phyloP scores from a whole-genome alignment of 1,139 yeast genomes.

The Taiozyma sp. region DNA sequence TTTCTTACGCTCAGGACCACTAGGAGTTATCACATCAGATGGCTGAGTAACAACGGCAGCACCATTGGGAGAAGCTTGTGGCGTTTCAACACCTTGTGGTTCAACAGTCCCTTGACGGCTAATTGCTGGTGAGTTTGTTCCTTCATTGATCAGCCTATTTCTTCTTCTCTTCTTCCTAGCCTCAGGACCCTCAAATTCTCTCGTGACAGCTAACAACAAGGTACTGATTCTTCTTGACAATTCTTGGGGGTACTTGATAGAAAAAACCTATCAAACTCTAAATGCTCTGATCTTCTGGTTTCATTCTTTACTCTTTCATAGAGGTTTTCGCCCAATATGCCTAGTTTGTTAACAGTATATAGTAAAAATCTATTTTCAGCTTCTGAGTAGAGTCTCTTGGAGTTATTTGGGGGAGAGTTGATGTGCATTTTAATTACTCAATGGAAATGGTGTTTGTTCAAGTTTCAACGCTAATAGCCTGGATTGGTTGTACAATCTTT shows the following conservation, averaged over 20 bases:
- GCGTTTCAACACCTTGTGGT: neutral
- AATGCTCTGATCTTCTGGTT: constrained; percentile 65
- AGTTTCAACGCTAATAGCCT: constrained; percentile 62
- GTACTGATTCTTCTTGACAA: constrained; percentile 80
- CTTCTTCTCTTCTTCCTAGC: constrained; percentile 38
- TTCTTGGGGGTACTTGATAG: constrained; percentile 84
- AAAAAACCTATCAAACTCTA: constrained; percentile 88
- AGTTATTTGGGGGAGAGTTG: constrained; percentile 89
- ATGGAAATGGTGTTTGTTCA: constrained; percentile 59
- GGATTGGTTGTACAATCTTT: constrained; percentile 61
- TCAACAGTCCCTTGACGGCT: constrained; percentile 12
- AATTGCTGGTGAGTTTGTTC: constrained; percentile 4
- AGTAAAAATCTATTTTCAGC: constrained; percentile 83
- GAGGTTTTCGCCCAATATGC: constrained; percentile 65
- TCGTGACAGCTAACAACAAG: constrained; percentile 66
- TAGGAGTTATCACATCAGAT: neutral
- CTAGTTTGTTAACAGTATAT: constrained; percentile 69
- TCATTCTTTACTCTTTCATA: constrained; percentile 78
- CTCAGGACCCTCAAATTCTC: constrained; percentile 73
- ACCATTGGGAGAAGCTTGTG: neutral
- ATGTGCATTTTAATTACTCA: constrained; percentile 72
- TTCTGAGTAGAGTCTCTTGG: constrained; percentile 79
- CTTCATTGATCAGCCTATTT: constrained; percentile 8
- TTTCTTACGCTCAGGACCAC: constrained; percentile 2
- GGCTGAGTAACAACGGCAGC: neutral